phyloP scores from a whole-genome alignment of 2,329 filamentous ascomycete species.

The Aspergillus sp. region DNA sequence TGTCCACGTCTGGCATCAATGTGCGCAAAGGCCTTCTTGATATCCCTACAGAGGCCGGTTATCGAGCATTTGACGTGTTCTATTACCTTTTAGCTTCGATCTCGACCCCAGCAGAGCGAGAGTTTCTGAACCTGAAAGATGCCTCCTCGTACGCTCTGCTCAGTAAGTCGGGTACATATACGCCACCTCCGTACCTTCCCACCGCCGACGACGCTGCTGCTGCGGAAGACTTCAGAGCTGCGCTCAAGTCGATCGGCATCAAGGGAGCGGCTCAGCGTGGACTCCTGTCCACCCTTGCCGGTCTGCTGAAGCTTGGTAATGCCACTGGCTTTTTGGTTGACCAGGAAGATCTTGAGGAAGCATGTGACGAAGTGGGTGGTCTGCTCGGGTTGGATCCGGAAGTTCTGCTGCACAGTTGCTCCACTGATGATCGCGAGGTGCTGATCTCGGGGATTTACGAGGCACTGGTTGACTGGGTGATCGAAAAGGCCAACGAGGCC shows the following conservation, averaged over 20 bases:
- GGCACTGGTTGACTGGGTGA: slow-evolving; percentile 90
- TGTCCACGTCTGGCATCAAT: slow-evolving; percentile 87
- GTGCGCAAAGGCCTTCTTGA: slow-evolving; percentile 76
- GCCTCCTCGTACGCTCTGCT: slow-evolving; percentile 77
- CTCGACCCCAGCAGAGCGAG: slow-evolving; percentile 82
- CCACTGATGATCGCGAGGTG: slow-evolving; percentile 78
- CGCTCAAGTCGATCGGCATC: slow-evolving; percentile 89
- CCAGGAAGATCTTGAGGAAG: slow-evolving; percentile 77
- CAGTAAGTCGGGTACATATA: slow-evolving; percentile 79
- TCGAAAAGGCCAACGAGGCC: slow-evolving; percentile 81
- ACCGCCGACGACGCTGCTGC: slow-evolving; percentile 90
- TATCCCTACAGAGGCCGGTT: slow-evolving; percentile 75
- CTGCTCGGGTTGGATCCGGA: slow-evolving; percentile 86
- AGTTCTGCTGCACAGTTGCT: slow-evolving; percentile 73
- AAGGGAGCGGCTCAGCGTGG: slow-evolving; percentile 81
- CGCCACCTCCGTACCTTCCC: slow-evolving; percentile 82
- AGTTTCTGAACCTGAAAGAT: slow-evolving; percentile 79
- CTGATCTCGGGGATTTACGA: slow-evolving; percentile 89
- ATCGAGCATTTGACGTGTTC: slow-evolving; percentile 94
- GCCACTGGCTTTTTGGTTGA: slow-evolving; percentile 83
- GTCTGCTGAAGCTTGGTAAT: slow-evolving; percentile 87
- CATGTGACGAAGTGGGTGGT: slow-evolving; percentile 86
- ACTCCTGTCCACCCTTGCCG: slow-evolving; percentile 82
- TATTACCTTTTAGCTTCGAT: slow-evolving; percentile 94
- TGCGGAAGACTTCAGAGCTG: slow-evolving; percentile 86